Evolutionary conservation across 2,329 filamentous ascomycete species (phyloP).

Genomic region (Penicillium italicum): DNA sequence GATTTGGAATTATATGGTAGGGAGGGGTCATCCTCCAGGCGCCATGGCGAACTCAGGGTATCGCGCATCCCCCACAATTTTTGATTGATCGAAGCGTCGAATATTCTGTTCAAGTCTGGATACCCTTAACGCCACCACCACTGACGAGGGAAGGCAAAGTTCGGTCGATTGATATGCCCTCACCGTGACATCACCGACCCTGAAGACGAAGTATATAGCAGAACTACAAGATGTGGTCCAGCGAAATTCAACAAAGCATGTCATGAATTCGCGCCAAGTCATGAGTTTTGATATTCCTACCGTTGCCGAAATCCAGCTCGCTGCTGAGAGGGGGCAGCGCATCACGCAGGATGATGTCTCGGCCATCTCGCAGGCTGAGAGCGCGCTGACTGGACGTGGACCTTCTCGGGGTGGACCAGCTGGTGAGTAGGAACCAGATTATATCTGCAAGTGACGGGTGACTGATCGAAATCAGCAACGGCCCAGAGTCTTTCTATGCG

Average conservation of each 20-base stretch:
- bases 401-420: slow-evolving; percentile 33
- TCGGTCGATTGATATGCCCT: slow-evolving; percentile 12
- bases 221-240: neutral
- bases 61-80: neutral
- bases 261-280: neutral
- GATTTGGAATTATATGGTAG: neutral
- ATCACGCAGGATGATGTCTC: slow-evolving; percentile 35
- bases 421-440: slow-evolving; percentile 18
- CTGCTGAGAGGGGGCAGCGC: slow-evolving; percentile 31
- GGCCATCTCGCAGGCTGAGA: slow-evolving; percentile 32
- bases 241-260: neutral
- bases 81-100: neutral
- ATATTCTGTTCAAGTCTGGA: slow-evolving; percentile 3
- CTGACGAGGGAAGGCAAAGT: slow-evolving; percentile 16
- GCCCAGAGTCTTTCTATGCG: slow-evolving; percentile 33
- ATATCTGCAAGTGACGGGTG: neutral
- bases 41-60: neutral
- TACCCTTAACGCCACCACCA: slow-evolving; percentile 17
- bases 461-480: slow-evolving; percentile 22
- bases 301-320: slow-evolving; percentile 31
- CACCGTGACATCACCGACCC: slow-evolving; percentile 27
- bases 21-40: neutral
- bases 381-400: slow-evolving; percentile 30
- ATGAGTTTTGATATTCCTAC: slow-evolving; percentile 28
- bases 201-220: slow-evolving; percentile 11